Evolutionary conservation across 805 yeast genomes (phyloP).

Genomic region (Kodamaea kaohsiungensis): DNA sequence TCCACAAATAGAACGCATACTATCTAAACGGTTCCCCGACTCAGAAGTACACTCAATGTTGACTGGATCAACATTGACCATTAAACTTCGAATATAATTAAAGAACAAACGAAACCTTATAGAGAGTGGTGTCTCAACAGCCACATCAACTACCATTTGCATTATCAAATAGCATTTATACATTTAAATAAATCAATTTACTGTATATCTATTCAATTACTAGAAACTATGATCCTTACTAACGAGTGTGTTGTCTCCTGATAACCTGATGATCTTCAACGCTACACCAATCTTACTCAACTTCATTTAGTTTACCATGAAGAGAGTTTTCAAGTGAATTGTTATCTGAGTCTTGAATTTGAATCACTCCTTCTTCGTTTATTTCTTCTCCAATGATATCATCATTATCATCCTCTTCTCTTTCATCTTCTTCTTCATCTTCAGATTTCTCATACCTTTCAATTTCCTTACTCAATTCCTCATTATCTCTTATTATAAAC

Average conservation of each 20-base stretch:
- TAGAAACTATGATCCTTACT: neutral
- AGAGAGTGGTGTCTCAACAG: too few relatives aligned
- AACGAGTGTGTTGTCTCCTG: neutral
- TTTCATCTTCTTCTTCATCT: neutral
- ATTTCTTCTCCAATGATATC: neutral
- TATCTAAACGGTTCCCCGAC: too few relatives aligned
- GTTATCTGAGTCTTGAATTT: neutral
- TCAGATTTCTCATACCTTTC: neutral
- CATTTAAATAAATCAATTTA: neutral
- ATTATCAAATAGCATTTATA: too few relatives aligned
- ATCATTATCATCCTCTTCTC: neutral
- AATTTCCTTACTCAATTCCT: neutral
- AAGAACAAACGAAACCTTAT: too few relatives aligned
- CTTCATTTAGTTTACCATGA: neutral
- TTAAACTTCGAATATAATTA: neutral
- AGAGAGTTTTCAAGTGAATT: neutral
- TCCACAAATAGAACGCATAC: too few relatives aligned
- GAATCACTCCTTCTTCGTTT: neutral
- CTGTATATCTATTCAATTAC: neutral
- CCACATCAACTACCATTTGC: too few relatives aligned
- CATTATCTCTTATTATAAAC: constrained; percentile 7
- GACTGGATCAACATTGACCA: neutral
- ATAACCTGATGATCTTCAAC: too few relatives aligned
- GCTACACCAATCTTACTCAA: neutral
- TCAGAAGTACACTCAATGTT: neutral